Evolutionary conservation across 2,329 filamentous ascomycete genomes (phyloP), one percentile per base, ranked within the genome.

Genomic region (Ophiocordyceps unilateralis): DNA sequence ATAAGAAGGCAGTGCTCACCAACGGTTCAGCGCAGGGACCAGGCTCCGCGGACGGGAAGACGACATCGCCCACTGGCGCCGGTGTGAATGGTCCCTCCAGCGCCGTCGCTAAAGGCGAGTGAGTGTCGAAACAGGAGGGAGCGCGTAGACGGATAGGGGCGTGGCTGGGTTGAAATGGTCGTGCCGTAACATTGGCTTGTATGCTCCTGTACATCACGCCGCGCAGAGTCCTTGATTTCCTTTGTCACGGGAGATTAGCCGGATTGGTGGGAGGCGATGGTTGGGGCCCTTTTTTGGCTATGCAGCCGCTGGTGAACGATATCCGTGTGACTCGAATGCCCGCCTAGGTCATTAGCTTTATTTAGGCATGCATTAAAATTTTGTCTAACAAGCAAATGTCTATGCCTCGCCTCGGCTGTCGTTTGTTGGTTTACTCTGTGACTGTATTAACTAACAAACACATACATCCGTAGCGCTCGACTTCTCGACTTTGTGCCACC

Each of bases 1-100:
- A 91, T 45, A 80, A 81, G 64, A 81, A 81, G 58, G 57, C 54
- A 3, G 55, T 59, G 15, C 57, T 63, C 1, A 56, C 62, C 14
- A 63, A 72, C 61, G 50, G 60, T 5, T 62, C 67, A 9, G 69
- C 63, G 1, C 63, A 71, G 14, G 58, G 61, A 8, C 68, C 72
- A 17, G 59, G 65, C 4, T 59, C 72, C 15, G 65, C 62, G 14
- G 74, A 78, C 37, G 58, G 63, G 39, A 78, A 77, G 59, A 68
- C 58, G 17, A 52, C 57, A 5, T 54, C 70, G 22, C 69, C 74
- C 0, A 64, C 67, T 0, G 67, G 61, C 43, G 61, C 65, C 11
- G 41, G 60, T 41, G 62, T 70, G 43, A 74, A 72, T 43, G 68
- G 69, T 30, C 32, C 42, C 15, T 44, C 45, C 17, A 39, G 17